Base-by-base conservation (phyloP, 139 green algal genomes). In the Chlamydomonas sphaeroides region DNA sequence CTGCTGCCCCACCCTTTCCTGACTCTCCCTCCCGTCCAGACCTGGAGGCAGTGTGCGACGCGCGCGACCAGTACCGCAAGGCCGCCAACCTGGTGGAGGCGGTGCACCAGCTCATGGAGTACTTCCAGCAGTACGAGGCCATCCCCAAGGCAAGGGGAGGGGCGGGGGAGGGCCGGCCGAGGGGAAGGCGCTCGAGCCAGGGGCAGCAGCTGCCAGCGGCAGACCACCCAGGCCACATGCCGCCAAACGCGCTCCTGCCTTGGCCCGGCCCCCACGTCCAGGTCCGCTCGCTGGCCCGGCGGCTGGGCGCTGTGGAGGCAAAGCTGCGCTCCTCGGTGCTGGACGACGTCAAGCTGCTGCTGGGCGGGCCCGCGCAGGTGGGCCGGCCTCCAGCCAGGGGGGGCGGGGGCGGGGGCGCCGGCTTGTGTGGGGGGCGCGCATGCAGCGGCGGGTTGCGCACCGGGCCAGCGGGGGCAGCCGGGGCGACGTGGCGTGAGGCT, bases 51-150 rank as follows among this genome's bases (percentile, higher is more conserved):
- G 88, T 85, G 57, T 89, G 80, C 33, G 82, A 70, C n/a, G 80
- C 93, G 78, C 82, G 92, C 35, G 88, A 96, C 66, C 91, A 97
- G 84, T 99, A 98, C 89, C 86, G 86, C 25, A 94, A 98, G 67
- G 93, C 93, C 68, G 97, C 96, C 30, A 94, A 98, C 71, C 90
- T 99, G 83, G 84, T 99, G 78, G 95, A 98, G 87, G 97, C 97
- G 42, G 96, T 98, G 51, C 91, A 94, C 67, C 94, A 99, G 93
- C 93, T 99, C 39, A 87, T 92, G 74, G 88, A 93, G 51, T 94
- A 99, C 91, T 99, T 99, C 85, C 86, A 93, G 73, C 79, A 91
- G 41, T 99, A 98, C 85, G 88, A 87, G 30, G 84, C 94, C 68
- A 93, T 99, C 49, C 94, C 97, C 10, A 98, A 97, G 88, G 91